Conservation (phyloP, 441 rosid genomes). For the Corymbia citriodora region DNA sequence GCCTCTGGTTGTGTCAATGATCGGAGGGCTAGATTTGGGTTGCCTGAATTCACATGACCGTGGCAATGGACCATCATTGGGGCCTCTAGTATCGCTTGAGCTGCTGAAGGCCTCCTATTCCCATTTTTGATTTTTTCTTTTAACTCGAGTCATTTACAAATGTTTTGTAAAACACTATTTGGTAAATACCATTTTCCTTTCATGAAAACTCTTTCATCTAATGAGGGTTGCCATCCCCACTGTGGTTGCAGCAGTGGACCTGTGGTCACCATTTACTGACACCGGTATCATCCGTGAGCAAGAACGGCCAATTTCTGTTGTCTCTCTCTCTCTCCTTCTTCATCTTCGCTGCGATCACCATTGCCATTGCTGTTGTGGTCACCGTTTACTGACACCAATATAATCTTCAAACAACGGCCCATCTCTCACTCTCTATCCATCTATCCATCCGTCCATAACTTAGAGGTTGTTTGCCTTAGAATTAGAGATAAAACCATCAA, state of each 20-base stretch:
- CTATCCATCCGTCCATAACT: not conserved
- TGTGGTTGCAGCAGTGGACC: not conserved
- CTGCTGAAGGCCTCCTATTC: not conserved
- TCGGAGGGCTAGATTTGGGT: not conserved
- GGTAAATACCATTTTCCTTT: not conserved
- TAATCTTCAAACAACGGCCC: not conserved
- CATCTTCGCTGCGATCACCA: not conserved
- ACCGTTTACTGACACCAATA: not conserved
- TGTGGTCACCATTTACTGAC: not conserved
- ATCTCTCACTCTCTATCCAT: not conserved
- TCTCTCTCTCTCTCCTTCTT: not conserved
- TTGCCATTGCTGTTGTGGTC: not conserved
- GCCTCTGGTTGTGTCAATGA: not conserved
- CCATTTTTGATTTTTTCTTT: not conserved
- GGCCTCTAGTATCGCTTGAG: not conserved
- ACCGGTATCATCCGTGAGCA: not conserved
- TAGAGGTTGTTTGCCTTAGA: not conserved
- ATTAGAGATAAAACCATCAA: not conserved
- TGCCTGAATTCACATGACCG: not conserved
- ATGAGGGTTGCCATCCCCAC: not conserved
- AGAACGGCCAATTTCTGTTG: not conserved
- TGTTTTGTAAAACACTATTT: not conserved
- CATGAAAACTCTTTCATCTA: not conserved
- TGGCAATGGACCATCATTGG: not conserved
- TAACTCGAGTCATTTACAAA: not conserved